These are phyloP conservation scores for Euphorbia peplus DNA, from an alignment of 345 rosid species.

Conservation along the genomic window DNA sequence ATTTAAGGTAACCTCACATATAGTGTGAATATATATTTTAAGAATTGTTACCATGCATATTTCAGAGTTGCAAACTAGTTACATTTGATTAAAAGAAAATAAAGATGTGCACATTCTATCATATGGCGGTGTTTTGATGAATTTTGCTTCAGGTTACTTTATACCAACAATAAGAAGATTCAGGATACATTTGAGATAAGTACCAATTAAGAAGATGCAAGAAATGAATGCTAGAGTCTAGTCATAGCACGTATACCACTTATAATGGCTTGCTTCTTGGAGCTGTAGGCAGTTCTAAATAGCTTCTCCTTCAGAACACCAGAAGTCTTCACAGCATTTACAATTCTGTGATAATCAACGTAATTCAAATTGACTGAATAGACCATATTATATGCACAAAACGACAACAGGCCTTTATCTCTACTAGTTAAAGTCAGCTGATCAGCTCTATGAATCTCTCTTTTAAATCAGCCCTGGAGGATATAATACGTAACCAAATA, in stretches of 20 bases:
- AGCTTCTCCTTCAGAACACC: constrained; percentile 26
- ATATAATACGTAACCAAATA: not conserved
- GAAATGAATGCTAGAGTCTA: not conserved
- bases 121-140: not conserved
- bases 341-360: constrained; percentile 21
- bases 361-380: constrained; percentile 15
- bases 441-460: not conserved
- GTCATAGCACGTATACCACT: constrained; percentile 25
- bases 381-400: not conserved
- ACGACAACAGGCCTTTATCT: not conserved
- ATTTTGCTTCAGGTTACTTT: not conserved
- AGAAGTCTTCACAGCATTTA: constrained; percentile 29
- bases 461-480: not conserved
- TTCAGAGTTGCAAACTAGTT: not conserved
- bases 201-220: not conserved
- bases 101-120: not conserved
- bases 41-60: not conserved
- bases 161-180: not conserved
- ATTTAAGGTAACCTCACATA: not conserved
- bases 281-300: constrained; percentile 31
- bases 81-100: not conserved
- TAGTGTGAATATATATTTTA: not conserved
- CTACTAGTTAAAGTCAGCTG: not conserved
- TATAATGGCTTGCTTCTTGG: constrained; percentile 28
- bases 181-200: not conserved